Percentiles rank a stretch among this genome's conserved stretches.
Conservation (phyloP, 768 basidiomycete species). For the Rhizopogon roseolus region DNA sequence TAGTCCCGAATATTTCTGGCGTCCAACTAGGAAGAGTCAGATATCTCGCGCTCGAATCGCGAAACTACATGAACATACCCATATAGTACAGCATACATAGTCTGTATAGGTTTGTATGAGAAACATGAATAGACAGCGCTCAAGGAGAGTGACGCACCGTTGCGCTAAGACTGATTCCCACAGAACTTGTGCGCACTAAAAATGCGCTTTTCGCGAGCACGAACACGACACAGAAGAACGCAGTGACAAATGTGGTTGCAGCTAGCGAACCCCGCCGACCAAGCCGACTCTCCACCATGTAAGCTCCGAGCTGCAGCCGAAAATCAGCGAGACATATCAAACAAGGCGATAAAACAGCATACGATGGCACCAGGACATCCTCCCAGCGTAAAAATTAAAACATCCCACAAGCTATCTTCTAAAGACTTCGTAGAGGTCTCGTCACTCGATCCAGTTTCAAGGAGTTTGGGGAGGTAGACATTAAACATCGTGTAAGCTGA, state of each 20-base stretch:
- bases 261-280: constrained; percentile 73
- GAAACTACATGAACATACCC: constrained; percentile 30
- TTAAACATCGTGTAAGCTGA: constrained; percentile 90
- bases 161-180: constrained; percentile 73
- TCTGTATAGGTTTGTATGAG: constrained; percentile 28
- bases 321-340: not conserved
- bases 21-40: constrained; percentile 52
- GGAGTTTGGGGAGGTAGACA: constrained; percentile 80
- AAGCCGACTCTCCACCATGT: constrained; percentile 63
- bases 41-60: not conserved
- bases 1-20: constrained; percentile 81
- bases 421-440: constrained; percentile 37
- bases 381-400: constrained; percentile 80
- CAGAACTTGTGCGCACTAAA: constrained; percentile 62
- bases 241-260: constrained; percentile 71
- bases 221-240: constrained; percentile 69
- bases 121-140: not conserved
- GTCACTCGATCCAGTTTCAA: constrained; percentile 47
- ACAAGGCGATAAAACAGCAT: constrained; percentile 21
- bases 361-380: constrained; percentile 85
- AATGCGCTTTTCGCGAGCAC: constrained; percentile 50
- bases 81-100: constrained; percentile 87
- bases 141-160: constrained; percentile 32
- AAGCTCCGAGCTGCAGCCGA: constrained; percentile 69
- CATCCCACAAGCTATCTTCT: constrained; percentile 72